phyloP scores from a whole-genome alignment of 2,329 filamentous ascomycete genomes.

The Canariomyces notabilis region DNA sequence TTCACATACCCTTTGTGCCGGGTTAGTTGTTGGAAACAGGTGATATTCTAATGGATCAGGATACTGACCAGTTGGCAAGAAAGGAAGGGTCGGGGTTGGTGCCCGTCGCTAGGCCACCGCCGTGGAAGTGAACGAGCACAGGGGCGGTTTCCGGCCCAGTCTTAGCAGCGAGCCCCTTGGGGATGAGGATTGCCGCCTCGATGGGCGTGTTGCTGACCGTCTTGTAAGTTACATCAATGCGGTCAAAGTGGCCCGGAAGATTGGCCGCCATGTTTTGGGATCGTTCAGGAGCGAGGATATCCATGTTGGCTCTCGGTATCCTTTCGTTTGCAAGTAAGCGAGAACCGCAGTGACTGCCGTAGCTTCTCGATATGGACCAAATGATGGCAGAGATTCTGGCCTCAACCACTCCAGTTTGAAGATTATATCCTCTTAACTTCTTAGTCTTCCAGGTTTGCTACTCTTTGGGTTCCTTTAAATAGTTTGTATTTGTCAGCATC shows the following conservation, averaged over 20 bases:
- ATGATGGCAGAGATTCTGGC: too few relatives aligned
- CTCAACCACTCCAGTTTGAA: too few relatives aligned
- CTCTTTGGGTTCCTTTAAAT: too few relatives aligned
- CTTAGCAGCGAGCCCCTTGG: constrained; percentile 4
- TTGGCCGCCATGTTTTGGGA: background rate
- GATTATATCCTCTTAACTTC: too few relatives aligned
- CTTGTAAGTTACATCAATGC: constrained; percentile 12
- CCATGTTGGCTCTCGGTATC: background rate
- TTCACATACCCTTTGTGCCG: constrained; percentile 7
- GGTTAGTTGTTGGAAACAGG: constrained; percentile 27
- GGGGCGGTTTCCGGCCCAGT: constrained; percentile 4
- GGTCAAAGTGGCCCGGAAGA: constrained; percentile 8
- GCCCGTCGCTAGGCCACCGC: constrained; percentile 20
- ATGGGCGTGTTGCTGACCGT: constrained; percentile 9
- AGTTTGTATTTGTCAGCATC: too few relatives aligned
- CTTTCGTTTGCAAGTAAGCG: too few relatives aligned
- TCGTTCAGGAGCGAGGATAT: background rate
- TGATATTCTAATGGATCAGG: constrained; percentile 34
- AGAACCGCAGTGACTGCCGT: too few relatives aligned
- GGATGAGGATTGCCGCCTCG: constrained; percentile 13
- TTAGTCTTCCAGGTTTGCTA: too few relatives aligned
- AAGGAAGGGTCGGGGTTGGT: constrained; percentile 18
- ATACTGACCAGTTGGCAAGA: constrained; percentile 21
- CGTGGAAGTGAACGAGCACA: constrained; percentile 22
- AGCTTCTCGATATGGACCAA: too few relatives aligned